These are phyloP conservation scores for Populus alba DNA, from an alignment of 345 rosid species.

Conservation along the genomic window DNA sequence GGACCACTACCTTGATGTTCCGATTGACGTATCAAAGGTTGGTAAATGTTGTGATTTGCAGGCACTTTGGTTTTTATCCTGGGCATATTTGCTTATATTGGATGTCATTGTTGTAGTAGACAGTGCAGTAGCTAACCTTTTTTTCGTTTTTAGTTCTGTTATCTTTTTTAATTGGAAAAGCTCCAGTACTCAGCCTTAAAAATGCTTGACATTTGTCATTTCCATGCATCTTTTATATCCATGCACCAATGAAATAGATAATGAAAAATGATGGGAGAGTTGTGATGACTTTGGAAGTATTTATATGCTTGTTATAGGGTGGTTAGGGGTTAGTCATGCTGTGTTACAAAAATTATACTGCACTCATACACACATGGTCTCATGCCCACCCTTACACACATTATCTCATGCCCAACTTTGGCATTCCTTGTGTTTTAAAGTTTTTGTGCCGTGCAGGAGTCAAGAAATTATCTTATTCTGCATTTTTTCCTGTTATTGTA, in stretches of 20 bases:
- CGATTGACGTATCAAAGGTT: conserved; percentile 94
- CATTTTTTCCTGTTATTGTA: not conserved
- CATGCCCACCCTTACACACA: not conserved
- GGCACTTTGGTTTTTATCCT: not conserved
- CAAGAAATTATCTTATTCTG: not conserved
- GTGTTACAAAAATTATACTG: not conserved
- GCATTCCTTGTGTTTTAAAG: not conserved
- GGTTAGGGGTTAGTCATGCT: not conserved
- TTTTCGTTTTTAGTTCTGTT: not conserved
- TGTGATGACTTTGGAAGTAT: not conserved
- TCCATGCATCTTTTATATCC: not conserved
- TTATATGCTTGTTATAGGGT: not conserved
- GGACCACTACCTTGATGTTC: conserved; percentile 97
- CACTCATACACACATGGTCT: not conserved
- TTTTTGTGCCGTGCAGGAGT: not conserved
- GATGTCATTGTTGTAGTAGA: not conserved
- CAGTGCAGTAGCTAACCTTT: not conserved
- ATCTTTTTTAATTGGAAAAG: not conserved
- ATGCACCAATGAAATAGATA: not conserved
- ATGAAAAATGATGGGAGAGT: not conserved
- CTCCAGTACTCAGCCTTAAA: not conserved
- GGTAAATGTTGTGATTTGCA: conserved; percentile 15
- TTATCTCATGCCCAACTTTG: not conserved
- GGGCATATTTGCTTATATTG: not conserved
- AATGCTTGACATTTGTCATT: not conserved